These are phyloP conservation scores for Penicillium occitanis DNA, from an alignment of 2,329 filamentous ascomycete species.

Conservation along the genomic window DNA sequence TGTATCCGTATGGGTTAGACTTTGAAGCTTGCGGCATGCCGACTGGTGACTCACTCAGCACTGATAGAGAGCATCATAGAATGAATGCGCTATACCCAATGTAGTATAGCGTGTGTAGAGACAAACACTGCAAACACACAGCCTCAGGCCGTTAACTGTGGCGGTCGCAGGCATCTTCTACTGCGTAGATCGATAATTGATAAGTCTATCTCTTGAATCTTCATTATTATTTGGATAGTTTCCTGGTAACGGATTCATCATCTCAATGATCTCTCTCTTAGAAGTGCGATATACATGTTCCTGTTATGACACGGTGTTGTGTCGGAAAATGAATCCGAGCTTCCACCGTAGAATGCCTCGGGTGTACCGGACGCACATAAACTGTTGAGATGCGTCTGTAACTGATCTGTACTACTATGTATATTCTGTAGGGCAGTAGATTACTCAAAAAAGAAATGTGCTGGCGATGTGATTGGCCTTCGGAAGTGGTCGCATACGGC, in stretches of 20 bases:
- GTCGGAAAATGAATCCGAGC: not conserved
- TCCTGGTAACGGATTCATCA: not conserved
- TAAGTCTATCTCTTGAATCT: not conserved
- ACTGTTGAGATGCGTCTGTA: not conserved
- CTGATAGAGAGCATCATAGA: not conserved
- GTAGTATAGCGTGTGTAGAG: not conserved
- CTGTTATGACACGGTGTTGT: not conserved
- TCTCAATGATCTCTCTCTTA: too few relatives aligned
- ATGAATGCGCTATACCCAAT: not conserved
- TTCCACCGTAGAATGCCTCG: not conserved
- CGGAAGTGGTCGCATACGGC: conserved; percentile 3
- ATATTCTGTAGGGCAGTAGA: not conserved
- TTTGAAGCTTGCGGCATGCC: not conserved
- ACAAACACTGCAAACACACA: conserved; percentile 4
- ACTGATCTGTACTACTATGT: not conserved
- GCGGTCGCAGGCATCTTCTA: not conserved
- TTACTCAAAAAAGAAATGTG: not conserved
- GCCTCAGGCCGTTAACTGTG: not conserved
- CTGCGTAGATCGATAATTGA: not conserved
- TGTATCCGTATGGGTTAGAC: not conserved
- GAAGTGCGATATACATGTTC: not conserved
- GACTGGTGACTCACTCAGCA: not conserved
- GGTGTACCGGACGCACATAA: not conserved
- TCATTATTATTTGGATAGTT: not conserved
- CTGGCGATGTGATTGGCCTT: not conserved